Base-by-base conservation (phyloP, 129 eudicot genomes). In the Kitagawia praeruptora region DNA sequence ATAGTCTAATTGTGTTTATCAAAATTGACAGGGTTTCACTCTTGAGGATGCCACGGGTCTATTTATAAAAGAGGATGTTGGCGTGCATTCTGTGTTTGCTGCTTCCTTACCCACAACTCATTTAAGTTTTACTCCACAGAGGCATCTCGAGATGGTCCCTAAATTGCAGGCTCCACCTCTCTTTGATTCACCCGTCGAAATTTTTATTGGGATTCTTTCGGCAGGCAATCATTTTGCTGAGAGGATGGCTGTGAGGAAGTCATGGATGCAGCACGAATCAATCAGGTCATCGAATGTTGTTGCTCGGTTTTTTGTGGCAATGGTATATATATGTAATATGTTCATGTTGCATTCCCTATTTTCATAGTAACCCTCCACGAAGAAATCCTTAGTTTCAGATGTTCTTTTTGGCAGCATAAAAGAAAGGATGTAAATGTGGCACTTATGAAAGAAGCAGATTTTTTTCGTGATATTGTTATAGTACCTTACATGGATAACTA, bases 401-500 rank as follows among this genome's bases (percentile, higher is more conserved):
- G 77, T 74, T 49, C 77, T 74, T 74, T 46, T 74, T 74, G 34
- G 77, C 77, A 74, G 77, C 77, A 74, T 45, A 46, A 47, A 45
- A 74, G 38, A 18, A 46, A 74, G 41, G 77, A 74, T 42, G 25
- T 74, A 27, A 46, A 74, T 46, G 77, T 27, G 77, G 77, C 5
- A 14, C 61, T 74, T 45, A 46, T 25, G 51, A 27, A 74, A 74
- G 77, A 74, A 74, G 77, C 77, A 46, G 61, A 46, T 4, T 74
- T 23, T 45, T 74, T 74, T 15, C 61, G 77, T 74, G 77, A 74
- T 74, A 74, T 74, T 46, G 77, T 74, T n/a, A 14, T 74, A 13
- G 77, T 74, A 27, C 77, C 77, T 74, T 74, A 74, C 77, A 13
- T 84, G 83, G 92, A 89, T 45, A 84, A 86, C 80, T 89, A 89